Evolutionary conservation across 2,329 filamentous ascomycete genomes (phyloP), one percentile per base, ranked within the genome.

Genomic region (Alternaria consortialis): DNA sequence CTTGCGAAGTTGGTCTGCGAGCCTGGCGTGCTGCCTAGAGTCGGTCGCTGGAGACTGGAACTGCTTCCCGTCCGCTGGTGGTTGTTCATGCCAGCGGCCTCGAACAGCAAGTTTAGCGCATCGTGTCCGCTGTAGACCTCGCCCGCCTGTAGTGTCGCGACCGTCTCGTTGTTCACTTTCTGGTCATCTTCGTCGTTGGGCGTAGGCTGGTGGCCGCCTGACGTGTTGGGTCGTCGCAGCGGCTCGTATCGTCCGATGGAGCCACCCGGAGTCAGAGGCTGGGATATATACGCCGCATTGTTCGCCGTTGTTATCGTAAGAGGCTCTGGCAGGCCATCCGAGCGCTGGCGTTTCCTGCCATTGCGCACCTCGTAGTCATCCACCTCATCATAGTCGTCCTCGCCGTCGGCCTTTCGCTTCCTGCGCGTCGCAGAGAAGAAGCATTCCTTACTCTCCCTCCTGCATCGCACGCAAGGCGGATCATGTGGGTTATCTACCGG

Each of bases 371-470:
- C 87, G 76, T 92, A 92, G 65, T 92, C 90, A 69, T 76, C 77
- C 15, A 74, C 80, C 34, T 82, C 81, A 3, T 83, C 80, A 7
- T 72, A 67, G 31, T 80, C 80, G 8, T 83, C 82, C 11, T 76
- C 77, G 53, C 77, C 80, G 58, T 82, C 84, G 27, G 82, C 87
- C 84, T 95, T 96, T 76, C 93, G 88, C 88, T 98, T 98, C 75
- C 95, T 89, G 52, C 95, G 87, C 32, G 94, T 98, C 20, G 93
- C 92, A 64, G 93, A 97, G 84, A 99, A 99, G 85, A 91, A 97
- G 83, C 95, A 99, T 73, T 97, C 91, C 79, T 98, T 98, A 82
- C 90, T 93, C 83, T 99, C 95, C 69, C 95, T 90, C 54, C 93
- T 90, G 78, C 95, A 99, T 75, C 95, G 89, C 61, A 94, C 91